Conservation (phyloP, 1,284 basidiomycete species). For the Ganoderma sinense region DNA sequence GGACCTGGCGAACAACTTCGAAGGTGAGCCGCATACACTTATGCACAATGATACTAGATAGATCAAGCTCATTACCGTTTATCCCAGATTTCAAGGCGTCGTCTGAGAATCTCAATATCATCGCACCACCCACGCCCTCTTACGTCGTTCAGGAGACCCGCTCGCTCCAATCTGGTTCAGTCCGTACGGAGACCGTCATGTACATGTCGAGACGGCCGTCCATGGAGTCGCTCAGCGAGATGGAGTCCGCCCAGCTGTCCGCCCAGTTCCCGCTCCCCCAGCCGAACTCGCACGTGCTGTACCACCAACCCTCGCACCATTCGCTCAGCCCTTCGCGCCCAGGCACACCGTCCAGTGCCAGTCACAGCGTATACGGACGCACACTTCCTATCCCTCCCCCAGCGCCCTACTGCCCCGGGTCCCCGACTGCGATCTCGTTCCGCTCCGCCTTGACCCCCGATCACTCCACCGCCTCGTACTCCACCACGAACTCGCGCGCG, state of each 20-base stretch:
- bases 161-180: neutral
- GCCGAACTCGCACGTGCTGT: neutral
- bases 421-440: neutral
- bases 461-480: neutral
- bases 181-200: neutral
- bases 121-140: neutral
- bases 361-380: neutral
- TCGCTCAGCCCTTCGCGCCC: neutral
- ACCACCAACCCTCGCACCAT: neutral
- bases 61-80: neutral
- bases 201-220: neutral
- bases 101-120: neutral
- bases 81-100: neutral
- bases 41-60: neutral
- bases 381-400: neutral
- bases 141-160: neutral
- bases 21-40: neutral
- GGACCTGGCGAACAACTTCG: neutral
- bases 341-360: neutral
- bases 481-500: neutral
- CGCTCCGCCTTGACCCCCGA: neutral
- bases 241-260: neutral
- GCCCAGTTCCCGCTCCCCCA: constrained; percentile 2
- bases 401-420: neutral
- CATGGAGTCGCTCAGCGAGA: neutral